These are phyloP conservation scores for Ramalina intermedia DNA, from an alignment of 495 filamentous ascomycete species.

Conservation along the genomic window DNA sequence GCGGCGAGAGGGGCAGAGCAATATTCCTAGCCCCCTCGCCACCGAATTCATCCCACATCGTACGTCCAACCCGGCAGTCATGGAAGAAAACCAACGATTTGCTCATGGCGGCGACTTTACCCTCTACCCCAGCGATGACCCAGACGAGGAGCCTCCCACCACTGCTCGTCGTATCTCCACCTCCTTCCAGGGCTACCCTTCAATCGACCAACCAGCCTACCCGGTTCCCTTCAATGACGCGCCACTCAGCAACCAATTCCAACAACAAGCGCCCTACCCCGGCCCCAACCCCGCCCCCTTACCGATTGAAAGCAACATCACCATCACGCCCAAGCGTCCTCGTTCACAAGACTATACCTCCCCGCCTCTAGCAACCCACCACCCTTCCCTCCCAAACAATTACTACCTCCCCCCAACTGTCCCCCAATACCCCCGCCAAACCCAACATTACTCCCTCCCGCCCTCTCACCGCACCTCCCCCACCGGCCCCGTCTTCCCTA, in stretches of 20 bases:
- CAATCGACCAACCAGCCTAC: not conserved
- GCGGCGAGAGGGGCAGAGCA: constrained; percentile 17
- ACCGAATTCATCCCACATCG: constrained; percentile 20
- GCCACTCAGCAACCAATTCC: not conserved
- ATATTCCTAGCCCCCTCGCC: constrained; percentile 22
- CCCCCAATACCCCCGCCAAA: constrained; percentile 3
- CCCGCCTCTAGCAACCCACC: not conserved
- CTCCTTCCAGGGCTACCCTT: constrained; percentile 1
- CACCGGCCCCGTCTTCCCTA: constrained; percentile 3
- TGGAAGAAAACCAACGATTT: constrained; percentile 4
- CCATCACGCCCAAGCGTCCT: constrained; percentile 12
- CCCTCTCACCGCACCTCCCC: not conserved
- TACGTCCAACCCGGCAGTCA: not conserved
- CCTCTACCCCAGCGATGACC: not conserved
- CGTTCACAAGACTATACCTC: constrained; percentile 5
- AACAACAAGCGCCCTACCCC: not conserved
- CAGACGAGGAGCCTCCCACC: not conserved
- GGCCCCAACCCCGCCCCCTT: constrained; percentile 11
- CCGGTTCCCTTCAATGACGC: not conserved
- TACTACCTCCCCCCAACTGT: constrained; percentile 5
- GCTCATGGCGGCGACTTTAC: not conserved
- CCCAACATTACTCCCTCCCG: constrained; percentile 3
- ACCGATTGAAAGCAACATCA: constrained; percentile 9
- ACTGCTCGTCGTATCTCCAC: constrained; percentile 4
- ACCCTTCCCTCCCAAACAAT: constrained; percentile 2